Base-by-base conservation (phyloP, 164 flowering plant genomes). In the Magnolia kwangsiensis region DNA sequence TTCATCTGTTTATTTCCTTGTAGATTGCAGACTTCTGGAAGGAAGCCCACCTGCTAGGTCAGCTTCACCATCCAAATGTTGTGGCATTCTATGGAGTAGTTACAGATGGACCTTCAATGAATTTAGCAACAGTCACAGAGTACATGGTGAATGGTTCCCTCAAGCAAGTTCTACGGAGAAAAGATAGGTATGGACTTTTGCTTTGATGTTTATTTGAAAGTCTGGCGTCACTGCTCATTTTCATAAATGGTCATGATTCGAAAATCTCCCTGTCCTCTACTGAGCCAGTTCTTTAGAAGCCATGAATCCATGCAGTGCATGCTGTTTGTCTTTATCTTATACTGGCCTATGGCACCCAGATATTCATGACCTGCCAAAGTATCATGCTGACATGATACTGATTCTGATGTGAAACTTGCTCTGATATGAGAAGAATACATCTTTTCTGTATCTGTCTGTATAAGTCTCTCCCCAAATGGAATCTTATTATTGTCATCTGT, bases 111-210 rank as follows among this genome's bases (percentile, higher is more conserved):
- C 88, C 87, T 2, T 77, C 37, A 37, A 74, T 27, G 10, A 77
- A 61, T 67, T 78, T 85, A 78, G 88, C 88, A 29, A 76, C 86
- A 37, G 86, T 88, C 37, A 86, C 86, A 6, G 90, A 88, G 72
- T 88, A 81, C 82, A 86, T 88, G 90, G 82, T 87, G 19, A 84
- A 86, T 83, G 90, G 90, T 21, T 87, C 90, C 31, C 85, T 87
- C 29, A 84, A 72, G 78, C 87, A 88, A 67, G 88, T 84, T 61
- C 64, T 88, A 19, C 71, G 9, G 45, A 82, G 75, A 63, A 88
- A 83, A 71, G 88, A 88, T 63, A 55, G 88, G 90, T 87, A 77
- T 50, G 61, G 67, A 51, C 31, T 18, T 50, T 69, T 51, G 68
- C 3, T 50, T 3, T 11, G n/a, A 7, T 58, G n/a, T 11, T 75